phyloP scores from a whole-genome alignment of 1,139 yeast genomes.

The Lodderomyces beijingensis region DNA sequence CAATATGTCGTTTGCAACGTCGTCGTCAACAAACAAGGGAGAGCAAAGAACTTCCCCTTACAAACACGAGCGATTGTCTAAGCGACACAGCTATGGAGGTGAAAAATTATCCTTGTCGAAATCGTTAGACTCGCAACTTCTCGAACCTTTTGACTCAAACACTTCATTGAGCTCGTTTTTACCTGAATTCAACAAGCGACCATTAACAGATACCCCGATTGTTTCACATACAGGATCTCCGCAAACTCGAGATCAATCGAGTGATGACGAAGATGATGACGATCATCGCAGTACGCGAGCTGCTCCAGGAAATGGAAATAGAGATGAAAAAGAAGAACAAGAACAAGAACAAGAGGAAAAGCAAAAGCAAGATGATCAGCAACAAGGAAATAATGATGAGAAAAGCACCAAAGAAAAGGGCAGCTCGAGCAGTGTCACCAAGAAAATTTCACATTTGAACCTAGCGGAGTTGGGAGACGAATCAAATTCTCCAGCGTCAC shows the following conservation, averaged over 20 bases:
- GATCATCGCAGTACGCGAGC: too few relatives aligned
- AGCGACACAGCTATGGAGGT: constrained; percentile 12
- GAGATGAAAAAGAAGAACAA: constrained; percentile 6
- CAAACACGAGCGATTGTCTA: too few relatives aligned
- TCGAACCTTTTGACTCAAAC: constrained; percentile 17
- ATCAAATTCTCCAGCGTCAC: constrained; percentile 6
- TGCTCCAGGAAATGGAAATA: neutral
- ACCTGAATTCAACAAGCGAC: constrained; percentile 65
- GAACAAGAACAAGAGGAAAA: constrained; percentile 1
- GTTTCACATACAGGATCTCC: constrained; percentile 57
- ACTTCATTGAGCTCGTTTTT: constrained; percentile 18
- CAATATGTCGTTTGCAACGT: constrained; percentile 6
- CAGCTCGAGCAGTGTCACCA: constrained; percentile 19
- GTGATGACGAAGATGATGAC: constrained; percentile 19
- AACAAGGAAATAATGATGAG: neutral
- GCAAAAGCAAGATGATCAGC: constrained; percentile 6
- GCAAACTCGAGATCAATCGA: constrained; percentile 27
- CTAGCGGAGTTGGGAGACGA: constrained; percentile 26
- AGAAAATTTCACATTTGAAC: constrained; percentile 42
- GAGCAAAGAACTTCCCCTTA: constrained; percentile 1
- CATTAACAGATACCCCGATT: constrained; percentile 68
- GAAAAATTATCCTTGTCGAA: constrained; percentile 21
- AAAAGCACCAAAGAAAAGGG: neutral
- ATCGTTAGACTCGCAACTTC: constrained; percentile 27
- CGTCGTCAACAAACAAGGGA: neutral